Base-by-base conservation (phyloP, 768 basidiomycete genomes). In the Podaxis sp. region DNA sequence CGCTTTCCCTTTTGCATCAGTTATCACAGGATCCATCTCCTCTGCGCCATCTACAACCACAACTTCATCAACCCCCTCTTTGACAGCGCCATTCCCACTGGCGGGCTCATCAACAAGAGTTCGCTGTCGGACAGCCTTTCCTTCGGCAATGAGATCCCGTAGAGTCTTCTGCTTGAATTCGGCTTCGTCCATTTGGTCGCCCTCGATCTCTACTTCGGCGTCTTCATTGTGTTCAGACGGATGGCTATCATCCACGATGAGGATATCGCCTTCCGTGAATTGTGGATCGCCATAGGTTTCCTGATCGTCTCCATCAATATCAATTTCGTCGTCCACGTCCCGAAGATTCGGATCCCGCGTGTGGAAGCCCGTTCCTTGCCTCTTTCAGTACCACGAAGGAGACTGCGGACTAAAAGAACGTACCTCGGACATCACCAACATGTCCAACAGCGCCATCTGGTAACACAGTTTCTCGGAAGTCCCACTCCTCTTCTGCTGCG, bases 281-380 rank as follows among this genome's bases (percentile, higher is more conserved):
- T 94, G 92, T 0, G 82, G 79, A 17, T 83, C 82, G 1, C 91
- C 91, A 68, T 85, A 94, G 1, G 81, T 68, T 2, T 70, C 81
- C 59, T 86, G 80, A 69, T 91, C 91, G 60, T 90, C 89, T 2
- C 91, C 91, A 61, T 92, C 91, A 10, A 93, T 77, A 62, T 94
- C 92, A 10, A 93, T 79, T 51, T 92, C 91, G 17, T 89, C 91
- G 33, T 94, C 92, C 2, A 90, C 81, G 63, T 92, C 90, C 63
- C 80, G 76, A 17, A 81, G 77, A n/a, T 79, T 72, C 26, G 75
- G 76, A 64, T 84, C 77, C 44, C 89, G 86, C 8, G 85, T 80
- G 62, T 85, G 80, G 70, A 93, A 91, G n/a, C 92, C 92, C 6
- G 85, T 83, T 12, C 89, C 90, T 88, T 64, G 26, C 41, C 40